Evolutionary conservation across 164 flowering plant species (phyloP), one percentile per base, ranked within the genome.

Genomic region (Protea cynaroides): DNA sequence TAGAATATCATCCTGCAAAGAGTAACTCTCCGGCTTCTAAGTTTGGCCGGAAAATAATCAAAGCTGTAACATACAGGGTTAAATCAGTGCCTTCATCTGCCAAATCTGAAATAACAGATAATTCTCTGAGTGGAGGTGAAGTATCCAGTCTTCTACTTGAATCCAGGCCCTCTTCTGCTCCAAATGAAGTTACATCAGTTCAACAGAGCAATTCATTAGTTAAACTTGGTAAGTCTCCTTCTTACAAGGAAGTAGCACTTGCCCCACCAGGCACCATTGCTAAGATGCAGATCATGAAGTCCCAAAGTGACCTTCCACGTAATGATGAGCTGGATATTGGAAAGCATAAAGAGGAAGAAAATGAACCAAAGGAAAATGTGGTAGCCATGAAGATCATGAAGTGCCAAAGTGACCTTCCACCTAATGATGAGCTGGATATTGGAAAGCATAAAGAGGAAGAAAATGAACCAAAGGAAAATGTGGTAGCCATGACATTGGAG

Each of bases 171-270:
- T 70, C 47, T 66, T 70, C 77, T 74, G 56, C 78, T 19, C 76
- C 78, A 24, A 66, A 53, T 74, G 83, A 79, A 59, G 58, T 43
- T 40, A 69, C 66, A 68, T 54, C 75, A 49, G 25, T 70, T 65
- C 59, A 72, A 23, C 80, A 70, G 67, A 84, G 70, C 62, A 75
- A 76, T 59, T 69, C 90, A 58, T 65, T 81, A 67, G 79, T 82
- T 22, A 80, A 81, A 60, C 82, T 89, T 69, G 97, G 96, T 38
- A 89, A 87, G 71, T 90, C 96, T 59, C 99, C 93, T 71, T 94
- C 98, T 24, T 94, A 94, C 74, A 94, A 89, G 79, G 99, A 94
- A 78, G 97, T 94, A 55, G 97, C 99, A 47, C 58, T 94, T 64
- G 99, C 99, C 23, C 97, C 95, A 17, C 99, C 96, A 7, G 97